These are phyloP conservation scores for Quercus wislizeni DNA, from an alignment of 306 rosid species.

Conservation along the genomic window DNA sequence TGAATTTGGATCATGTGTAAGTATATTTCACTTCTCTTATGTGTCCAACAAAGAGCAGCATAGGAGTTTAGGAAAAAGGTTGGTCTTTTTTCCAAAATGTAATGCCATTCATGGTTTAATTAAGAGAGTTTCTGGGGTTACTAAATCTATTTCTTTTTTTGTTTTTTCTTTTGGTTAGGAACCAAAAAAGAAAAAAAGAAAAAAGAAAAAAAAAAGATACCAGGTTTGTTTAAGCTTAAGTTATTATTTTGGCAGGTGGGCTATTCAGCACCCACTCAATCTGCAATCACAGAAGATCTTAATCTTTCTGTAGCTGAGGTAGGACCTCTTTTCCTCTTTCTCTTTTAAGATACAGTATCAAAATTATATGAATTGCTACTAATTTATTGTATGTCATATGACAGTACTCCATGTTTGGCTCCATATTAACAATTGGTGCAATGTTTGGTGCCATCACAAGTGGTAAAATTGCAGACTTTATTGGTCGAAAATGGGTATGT, in stretches of 20 bases:
- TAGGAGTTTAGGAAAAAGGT: not conserved
- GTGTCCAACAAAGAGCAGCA: not conserved
- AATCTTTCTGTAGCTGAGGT: constrained; percentile 46
- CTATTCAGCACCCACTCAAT: constrained; percentile 51
- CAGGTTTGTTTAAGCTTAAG: constrained; percentile 26
- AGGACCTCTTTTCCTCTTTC: not conserved
- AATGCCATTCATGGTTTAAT: not conserved
- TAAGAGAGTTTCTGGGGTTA: constrained; percentile 12
- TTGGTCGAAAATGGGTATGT: constrained; percentile 76
- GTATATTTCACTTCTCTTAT: constrained; percentile 14
- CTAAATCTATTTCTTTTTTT: not conserved
- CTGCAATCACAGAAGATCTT: constrained; percentile 52
- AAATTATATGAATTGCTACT: not conserved
- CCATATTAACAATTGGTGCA: constrained; percentile 82
- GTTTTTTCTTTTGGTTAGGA: constrained; percentile 20
- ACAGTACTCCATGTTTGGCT: constrained; percentile 88
- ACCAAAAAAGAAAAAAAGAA: constrained; percentile 10
- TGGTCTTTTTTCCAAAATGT: not conserved
- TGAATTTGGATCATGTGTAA: constrained; percentile 81
- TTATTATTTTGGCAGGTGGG: constrained; percentile 49
- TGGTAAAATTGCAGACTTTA: constrained; percentile 59
- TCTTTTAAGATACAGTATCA: not conserved
- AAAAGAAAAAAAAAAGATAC: not conserved
- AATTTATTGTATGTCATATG: not conserved
- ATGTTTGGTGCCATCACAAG: constrained; percentile 79